A percentile compares a stretch with the other conserved stretches of the same genome.
phyloP scores from a whole-genome alignment of 495 filamentous ascomycete genomes.

The Xylaria palmicola region DNA sequence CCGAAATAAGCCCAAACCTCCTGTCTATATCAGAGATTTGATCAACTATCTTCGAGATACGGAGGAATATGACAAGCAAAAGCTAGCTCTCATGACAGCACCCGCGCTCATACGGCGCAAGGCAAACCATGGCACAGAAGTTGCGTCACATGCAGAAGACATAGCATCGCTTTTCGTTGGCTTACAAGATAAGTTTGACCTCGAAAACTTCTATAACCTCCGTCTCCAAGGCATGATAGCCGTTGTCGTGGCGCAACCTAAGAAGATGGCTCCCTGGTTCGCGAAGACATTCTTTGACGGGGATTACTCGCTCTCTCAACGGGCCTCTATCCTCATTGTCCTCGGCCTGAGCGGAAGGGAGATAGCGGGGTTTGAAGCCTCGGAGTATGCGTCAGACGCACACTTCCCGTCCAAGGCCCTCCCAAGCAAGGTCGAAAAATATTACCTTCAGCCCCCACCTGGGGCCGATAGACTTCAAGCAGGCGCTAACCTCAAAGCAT shows the following conservation, averaged over 20 bases:
- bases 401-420: slow-evolving; percentile 74
- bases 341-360: slow-evolving; percentile 85
- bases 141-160: slow-evolving; percentile 79
- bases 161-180: slow-evolving; percentile 73
- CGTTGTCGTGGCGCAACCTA: slow-evolving; percentile 70
- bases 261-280: slow-evolving; percentile 79
- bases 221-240: slow-evolving; percentile 83
- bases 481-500: slow-evolving; percentile 40
- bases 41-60: slow-evolving; percentile 74
- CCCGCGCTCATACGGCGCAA: slow-evolving; percentile 84
- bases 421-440: slow-evolving; percentile 55
- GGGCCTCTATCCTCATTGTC: slow-evolving; percentile 75
- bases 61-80: slow-evolving; percentile 80
- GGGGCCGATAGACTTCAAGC: slow-evolving; percentile 18
- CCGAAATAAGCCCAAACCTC: slow-evolving; percentile 77
- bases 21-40: slow-evolving; percentile 90
- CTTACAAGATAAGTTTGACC: slow-evolving; percentile 75
- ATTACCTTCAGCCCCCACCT: slow-evolving; percentile 35
- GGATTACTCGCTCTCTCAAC: slow-evolving; percentile 82
- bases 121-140: slow-evolving; percentile 80
- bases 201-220: slow-evolving; percentile 72
- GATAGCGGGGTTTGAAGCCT: slow-evolving; percentile 73
- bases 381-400: slow-evolving; percentile 47
- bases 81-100: slow-evolving; percentile 73
- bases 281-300: slow-evolving; percentile 84